Conservation (phyloP, 768 basidiomycete genomes). For the Termitomyces sp. region DNA sequence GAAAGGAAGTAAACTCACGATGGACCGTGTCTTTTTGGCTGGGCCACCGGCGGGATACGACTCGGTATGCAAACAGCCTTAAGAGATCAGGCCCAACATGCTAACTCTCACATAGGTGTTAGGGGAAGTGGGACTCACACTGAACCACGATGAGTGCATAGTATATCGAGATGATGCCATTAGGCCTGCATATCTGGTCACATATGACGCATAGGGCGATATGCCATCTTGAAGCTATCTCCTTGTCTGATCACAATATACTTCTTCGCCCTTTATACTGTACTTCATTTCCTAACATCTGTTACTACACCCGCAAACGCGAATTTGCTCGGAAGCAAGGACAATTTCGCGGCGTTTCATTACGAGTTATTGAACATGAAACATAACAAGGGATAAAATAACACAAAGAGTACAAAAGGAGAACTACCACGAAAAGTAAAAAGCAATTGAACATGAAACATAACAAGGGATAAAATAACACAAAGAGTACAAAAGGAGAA, state of each 20-base stretch:
- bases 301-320: no score
- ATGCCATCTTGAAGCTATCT: neutral
- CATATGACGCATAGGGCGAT: slow-evolving; percentile 44
- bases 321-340: no score
- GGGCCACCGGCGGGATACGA: slow-evolving; percentile 63
- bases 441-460: no score
- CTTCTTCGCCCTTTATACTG: no score
- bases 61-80: slow-evolving; percentile 42
- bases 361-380: no score
- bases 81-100: neutral
- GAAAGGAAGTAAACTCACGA: slow-evolving; percentile 62
- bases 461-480: neutral
- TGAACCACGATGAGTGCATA: slow-evolving; percentile 71
- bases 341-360: no score
- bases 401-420: neutral
- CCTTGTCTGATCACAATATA: neutral
- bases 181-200: slow-evolving; percentile 66
- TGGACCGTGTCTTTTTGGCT: slow-evolving; percentile 55
- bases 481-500: neutral
- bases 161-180: slow-evolving; percentile 73
- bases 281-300: no score
- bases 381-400: neutral
- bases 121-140: slow-evolving; percentile 60
- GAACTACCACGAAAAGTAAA: neutral
- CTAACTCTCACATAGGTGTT: slow-evolving; percentile 24